Evolutionary conservation across 495 filamentous ascomycete species (phyloP), one percentile per base, ranked within the genome.

Genomic region (Aspergillus ostianus): DNA sequence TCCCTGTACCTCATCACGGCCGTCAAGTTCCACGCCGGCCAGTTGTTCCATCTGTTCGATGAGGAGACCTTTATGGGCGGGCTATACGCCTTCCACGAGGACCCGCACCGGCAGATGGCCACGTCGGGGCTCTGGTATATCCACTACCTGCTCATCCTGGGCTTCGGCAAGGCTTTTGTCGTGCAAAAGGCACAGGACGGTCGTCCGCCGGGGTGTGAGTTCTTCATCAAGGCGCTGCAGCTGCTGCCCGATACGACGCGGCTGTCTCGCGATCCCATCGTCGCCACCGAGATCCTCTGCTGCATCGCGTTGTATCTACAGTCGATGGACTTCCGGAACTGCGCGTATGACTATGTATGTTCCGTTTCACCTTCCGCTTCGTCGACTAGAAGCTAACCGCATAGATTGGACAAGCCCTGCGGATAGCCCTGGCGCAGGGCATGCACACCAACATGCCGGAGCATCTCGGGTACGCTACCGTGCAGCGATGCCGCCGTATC

Each of bases 41-140:
- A 78, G 47, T 41, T 80, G 4, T 80, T 74, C 65, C 75, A 80
- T 21, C 70, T 80, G 3, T 79, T 78, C 47, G 76, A 80, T 45
- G 76, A 80, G 55, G 49, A 54, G 17, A 67, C 63, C 4, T 80
- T 78, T 29, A 79, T 79, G 76, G 57, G 53, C 12, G 65, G 68
- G 3, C 54, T 79, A 4, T 64, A 70, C 20, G 67, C 69, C 1
- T 77, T 75, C 46, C 73, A 80, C 55, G 66, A 71, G 2, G 64
- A 64, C 2, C 59, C 65, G 4, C 63, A 67, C 26, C 64, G 61
- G 6, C 62, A 62, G 32, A 64, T 59, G 47, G 51, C 66, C 13
- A 64, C 65, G 1, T 49, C 63, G 4, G 56, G 66, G 13, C 23
- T 79, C 45, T 80, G 76, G 77, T 78, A 76, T 52, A 74, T 78